A percentile compares a stretch with the other conserved stretches of the same genome.
phyloP scores from a whole-genome alignment of 352 stramenopile species.

The Globisporangium cystogenes region DNA sequence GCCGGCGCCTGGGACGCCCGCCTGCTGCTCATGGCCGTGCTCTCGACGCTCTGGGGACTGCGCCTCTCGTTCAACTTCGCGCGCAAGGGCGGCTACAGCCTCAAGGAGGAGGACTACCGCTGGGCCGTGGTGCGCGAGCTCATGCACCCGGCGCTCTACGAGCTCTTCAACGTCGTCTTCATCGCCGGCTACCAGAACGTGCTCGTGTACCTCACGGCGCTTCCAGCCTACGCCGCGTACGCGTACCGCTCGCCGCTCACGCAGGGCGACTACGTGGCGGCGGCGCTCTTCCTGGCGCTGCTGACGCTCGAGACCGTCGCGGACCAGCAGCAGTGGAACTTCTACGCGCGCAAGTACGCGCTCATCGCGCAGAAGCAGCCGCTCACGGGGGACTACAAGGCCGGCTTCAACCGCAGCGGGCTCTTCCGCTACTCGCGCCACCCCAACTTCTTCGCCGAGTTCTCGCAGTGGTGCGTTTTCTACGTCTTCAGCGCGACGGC shows the following conservation, averaged over 20 bases:
- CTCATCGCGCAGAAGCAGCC: constrained; percentile 41
- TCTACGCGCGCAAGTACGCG: constrained; percentile 87
- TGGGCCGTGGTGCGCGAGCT: constrained; percentile 81
- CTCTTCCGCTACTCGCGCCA: constrained; percentile 91
- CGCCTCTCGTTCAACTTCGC: constrained; percentile 91
- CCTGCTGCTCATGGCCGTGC: constrained; percentile 67
- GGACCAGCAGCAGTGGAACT: constrained; percentile 91
- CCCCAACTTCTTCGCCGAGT: constrained; percentile 92
- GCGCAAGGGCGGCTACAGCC: constrained; percentile 87
- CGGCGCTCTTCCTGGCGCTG: constrained; percentile 57
- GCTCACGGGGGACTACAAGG: constrained; percentile 62
- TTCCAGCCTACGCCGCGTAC: constrained; percentile 71
- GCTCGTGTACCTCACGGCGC: constrained; percentile 71
- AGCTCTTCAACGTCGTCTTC: constrained; percentile 90
- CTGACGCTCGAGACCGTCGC: constrained; percentile 81
- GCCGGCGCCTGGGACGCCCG: constrained; percentile 42
- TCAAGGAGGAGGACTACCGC: constrained; percentile 90
- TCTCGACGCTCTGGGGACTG: constrained; percentile 84
- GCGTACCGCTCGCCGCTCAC: constrained; percentile 49
- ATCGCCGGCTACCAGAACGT: constrained; percentile 89
- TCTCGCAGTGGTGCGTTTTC: constrained; percentile 88
- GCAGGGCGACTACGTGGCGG: constrained; percentile 53
- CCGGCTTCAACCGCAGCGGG: constrained; percentile 80
- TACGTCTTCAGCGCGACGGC: constrained; percentile 87
- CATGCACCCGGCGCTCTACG: constrained; percentile 80